Percentiles rank a stretch among this genome's conserved stretches.
phyloP scores from a whole-genome alignment of 139 green algal genomes.

The Coelastrella sp. region DNA sequence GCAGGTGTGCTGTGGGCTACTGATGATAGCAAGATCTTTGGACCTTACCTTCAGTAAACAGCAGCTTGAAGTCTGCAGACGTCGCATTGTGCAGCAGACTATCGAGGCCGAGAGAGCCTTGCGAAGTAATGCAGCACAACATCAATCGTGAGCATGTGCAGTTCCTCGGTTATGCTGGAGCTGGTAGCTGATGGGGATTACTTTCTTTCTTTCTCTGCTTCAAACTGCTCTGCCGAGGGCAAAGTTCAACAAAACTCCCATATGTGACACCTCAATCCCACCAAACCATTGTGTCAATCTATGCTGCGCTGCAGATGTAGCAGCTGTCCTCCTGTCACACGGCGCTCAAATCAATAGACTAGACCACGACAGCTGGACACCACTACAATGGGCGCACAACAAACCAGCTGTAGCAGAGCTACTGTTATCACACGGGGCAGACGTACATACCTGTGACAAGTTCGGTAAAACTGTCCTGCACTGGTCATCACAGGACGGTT shows the following conservation, averaged over 20 bases:
- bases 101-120: too few species aligned
- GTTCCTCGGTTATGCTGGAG: too few species aligned
- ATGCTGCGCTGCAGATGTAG: background rate
- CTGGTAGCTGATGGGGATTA: too few species aligned
- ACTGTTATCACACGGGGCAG: background rate
- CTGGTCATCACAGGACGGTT: constrained; percentile 15
- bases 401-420: constrained; percentile 1
- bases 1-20: background rate
- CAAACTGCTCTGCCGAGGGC: too few species aligned
- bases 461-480: constrained; percentile 27
- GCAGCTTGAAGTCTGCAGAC: background rate
- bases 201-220: too few species aligned
- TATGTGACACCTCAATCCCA: background rate
- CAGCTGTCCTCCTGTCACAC: background rate
- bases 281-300: background rate
- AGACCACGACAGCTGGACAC: constrained; percentile 21
- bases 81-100: too few species aligned
- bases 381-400: constrained; percentile 20
- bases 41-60: background rate
- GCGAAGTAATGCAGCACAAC: too few species aligned
- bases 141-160: too few species aligned
- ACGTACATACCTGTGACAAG: background rate
- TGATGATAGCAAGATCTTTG: background rate
- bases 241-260: background rate
- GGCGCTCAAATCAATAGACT: background rate